Conservation (phyloP, 2,329 filamentous ascomycete species). For the Ophiostoma sp. region DNA sequence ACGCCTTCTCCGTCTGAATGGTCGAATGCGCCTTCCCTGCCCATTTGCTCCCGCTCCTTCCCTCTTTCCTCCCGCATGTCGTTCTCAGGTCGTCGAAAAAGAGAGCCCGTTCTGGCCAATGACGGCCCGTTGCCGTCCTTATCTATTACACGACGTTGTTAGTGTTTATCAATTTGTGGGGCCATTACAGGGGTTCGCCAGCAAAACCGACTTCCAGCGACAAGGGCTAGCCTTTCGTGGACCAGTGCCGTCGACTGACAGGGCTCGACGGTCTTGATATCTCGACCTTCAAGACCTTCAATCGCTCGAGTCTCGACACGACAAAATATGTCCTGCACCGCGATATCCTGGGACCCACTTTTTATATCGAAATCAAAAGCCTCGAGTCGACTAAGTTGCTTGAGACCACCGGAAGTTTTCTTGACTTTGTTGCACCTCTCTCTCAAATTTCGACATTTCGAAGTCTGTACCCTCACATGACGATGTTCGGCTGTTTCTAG, state of each 20-base stretch:
- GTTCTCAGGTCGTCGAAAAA: background rate
- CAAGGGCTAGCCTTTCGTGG: background rate
- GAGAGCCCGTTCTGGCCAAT: slow-evolving; percentile 26
- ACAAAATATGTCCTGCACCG: slow-evolving; percentile 15
- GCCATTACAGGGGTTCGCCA: background rate
- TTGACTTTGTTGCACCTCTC: background rate
- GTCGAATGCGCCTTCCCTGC: background rate
- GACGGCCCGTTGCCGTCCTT: slow-evolving; percentile 26
- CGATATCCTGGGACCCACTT: background rate
- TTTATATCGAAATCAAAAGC: background rate
- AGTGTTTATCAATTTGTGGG: slow-evolving; percentile 23
- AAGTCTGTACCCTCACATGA: background rate
- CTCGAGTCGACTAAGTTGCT: background rate
- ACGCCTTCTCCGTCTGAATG: too few species aligned
- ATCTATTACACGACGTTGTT: slow-evolving; percentile 31
- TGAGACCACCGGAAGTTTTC: background rate
- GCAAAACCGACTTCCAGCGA: background rate
- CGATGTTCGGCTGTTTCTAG: background rate
- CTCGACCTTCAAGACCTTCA: background rate
- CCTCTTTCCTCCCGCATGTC: slow-evolving; percentile 15
- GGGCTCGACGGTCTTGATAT: background rate
- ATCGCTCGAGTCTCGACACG: background rate
- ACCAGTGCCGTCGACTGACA: background rate
- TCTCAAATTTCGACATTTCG: background rate
- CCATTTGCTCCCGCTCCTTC: background rate